Conservation (phyloP, 2,329 filamentous ascomycete genomes). For the Penicillium hordei region DNA sequence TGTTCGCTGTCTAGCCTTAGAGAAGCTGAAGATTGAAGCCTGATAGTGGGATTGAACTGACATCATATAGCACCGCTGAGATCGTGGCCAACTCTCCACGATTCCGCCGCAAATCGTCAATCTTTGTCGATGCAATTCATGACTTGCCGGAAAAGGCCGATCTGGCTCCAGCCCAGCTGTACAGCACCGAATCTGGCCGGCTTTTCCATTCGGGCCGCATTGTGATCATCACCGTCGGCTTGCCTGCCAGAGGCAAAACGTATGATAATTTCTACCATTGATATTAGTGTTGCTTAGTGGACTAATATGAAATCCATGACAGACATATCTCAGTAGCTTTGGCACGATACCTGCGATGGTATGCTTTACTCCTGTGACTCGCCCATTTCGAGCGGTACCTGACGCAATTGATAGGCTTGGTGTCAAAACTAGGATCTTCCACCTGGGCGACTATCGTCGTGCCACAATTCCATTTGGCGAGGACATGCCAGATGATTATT, state of each 20-base stretch:
- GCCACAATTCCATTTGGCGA: conserved; percentile 81
- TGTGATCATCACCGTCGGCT: conserved; percentile 93
- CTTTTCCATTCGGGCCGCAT: conserved; percentile 97
- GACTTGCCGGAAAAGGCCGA: conserved; percentile 80
- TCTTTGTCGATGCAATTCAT: conserved; percentile 95
- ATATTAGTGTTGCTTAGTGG: background rate
- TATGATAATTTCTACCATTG: conserved; percentile 45
- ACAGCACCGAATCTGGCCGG: conserved; percentile 95
- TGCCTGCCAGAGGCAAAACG: conserved; percentile 95
- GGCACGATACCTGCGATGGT: conserved; percentile 90
- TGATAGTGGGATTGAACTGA: conserved; percentile 24
- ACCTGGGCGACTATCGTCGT: conserved; percentile 92
- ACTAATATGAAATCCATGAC: conserved; percentile 10
- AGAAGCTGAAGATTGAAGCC: background rate
- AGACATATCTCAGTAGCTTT: conserved; percentile 94
- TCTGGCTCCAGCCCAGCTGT: conserved; percentile 92
- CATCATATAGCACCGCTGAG: conserved; percentile 70
- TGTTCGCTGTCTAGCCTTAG: background rate
- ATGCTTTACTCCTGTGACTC: conserved; percentile 29
- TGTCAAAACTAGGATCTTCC: conserved; percentile 97
- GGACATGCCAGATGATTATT: conserved; percentile 93
- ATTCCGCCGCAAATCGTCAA: conserved; percentile 89
- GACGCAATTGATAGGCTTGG: conserved; percentile 64
- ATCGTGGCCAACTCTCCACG: conserved; percentile 86
- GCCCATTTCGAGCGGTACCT: background rate